These are phyloP conservation scores for Pseudogymnoascus sp. DNA, from an alignment of 2,329 filamentous ascomycete species.

Conservation along the genomic window DNA sequence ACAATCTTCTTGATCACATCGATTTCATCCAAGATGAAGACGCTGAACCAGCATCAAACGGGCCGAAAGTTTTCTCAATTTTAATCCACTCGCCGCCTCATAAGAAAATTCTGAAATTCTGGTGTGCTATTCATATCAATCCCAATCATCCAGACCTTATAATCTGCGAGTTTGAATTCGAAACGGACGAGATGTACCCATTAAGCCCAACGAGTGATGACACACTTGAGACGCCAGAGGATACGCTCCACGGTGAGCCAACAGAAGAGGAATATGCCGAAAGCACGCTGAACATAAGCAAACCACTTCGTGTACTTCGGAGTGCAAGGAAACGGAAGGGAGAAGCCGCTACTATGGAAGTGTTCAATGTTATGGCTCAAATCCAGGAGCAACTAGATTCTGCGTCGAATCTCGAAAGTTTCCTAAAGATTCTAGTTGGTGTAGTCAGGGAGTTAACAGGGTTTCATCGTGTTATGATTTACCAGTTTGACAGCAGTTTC, in stretches of 20 bases:
- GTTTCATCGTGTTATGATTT: constrained; percentile 89
- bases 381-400: constrained; percentile 79
- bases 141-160: constrained; percentile 61
- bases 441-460: constrained; percentile 85
- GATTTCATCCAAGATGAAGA: constrained; percentile 83
- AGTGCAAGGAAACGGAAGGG: constrained; percentile 69
- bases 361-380: constrained; percentile 87
- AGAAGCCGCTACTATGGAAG: constrained; percentile 78
- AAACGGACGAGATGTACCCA: constrained; percentile 66
- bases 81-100: constrained; percentile 54
- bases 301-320: constrained; percentile 67
- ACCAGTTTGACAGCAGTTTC: constrained; percentile 76
- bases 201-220: constrained; percentile 54
- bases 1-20: constrained; percentile 77
- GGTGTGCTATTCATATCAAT: constrained; percentile 80
- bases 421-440: constrained; percentile 75
- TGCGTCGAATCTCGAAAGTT: constrained; percentile 61
- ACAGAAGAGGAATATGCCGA: constrained; percentile 67
- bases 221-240: constrained; percentile 58
- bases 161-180: constrained; percentile 82
- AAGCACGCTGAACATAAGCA: constrained; percentile 68
- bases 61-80: constrained; percentile 79
- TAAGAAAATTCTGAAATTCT: constrained; percentile 58
- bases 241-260: constrained; percentile 66
- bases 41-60: constrained; percentile 64